phyloP scores from a whole-genome alignment of 495 filamentous ascomycete species.

The Hyaloscypha finlandica region DNA sequence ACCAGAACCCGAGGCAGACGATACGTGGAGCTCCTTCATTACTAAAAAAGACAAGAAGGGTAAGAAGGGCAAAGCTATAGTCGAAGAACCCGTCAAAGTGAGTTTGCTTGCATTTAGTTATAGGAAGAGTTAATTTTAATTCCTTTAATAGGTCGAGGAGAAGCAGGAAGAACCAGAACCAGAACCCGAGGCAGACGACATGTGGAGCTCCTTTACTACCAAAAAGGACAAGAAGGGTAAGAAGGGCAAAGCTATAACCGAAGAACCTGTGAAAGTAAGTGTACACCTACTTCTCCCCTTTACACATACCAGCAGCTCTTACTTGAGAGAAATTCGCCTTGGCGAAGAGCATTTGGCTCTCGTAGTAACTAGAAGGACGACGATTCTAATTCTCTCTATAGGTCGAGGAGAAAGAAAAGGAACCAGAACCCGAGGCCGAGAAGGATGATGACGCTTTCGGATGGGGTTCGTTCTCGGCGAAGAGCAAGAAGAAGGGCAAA shows the following conservation, averaged over 20 bases:
- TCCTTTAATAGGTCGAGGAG: conserved; percentile 15
- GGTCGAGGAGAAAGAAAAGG: conserved; percentile 15
- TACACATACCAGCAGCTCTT: neutral
- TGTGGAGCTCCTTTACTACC: conserved; percentile 31
- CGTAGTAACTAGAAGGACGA: too few relatives aligned
- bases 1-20: conserved; percentile 13
- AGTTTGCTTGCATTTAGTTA: neutral
- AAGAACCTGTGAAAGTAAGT: conserved; percentile 8
- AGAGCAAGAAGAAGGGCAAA: conserved; percentile 39
- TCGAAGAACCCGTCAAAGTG: conserved; percentile 30
- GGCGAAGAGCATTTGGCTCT: too few relatives aligned
- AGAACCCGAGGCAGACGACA: conserved; percentile 17
- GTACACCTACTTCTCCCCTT: neutral
- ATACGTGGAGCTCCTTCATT: conserved; percentile 23
- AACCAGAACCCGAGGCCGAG: neutral
- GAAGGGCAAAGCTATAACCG: conserved; percentile 31
- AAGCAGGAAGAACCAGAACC: conserved; percentile 26
- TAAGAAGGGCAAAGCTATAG: conserved; percentile 10
- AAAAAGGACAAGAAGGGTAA: conserved; percentile 40
- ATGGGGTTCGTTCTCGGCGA: conserved; percentile 35
- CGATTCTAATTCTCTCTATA: conserved; percentile 35
- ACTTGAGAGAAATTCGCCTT: neutral
- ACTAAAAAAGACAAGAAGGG: conserved; percentile 25
- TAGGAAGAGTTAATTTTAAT: neutral
- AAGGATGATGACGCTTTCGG: conserved; percentile 27